Conservation (phyloP, 1,139 yeast genomes). For the Lodderomyces beijingensis region DNA sequence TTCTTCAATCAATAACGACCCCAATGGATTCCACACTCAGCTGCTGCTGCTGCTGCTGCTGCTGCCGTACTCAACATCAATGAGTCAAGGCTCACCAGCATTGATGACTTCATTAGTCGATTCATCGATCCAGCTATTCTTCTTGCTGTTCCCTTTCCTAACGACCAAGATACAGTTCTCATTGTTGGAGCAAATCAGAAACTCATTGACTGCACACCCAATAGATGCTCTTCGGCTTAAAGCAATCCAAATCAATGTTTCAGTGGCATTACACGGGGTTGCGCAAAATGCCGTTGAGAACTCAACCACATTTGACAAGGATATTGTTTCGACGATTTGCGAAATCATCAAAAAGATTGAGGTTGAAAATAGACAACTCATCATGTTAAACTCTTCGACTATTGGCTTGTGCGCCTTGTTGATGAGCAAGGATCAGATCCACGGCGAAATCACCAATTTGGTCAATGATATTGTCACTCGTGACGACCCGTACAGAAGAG, state of each 20-base stretch:
- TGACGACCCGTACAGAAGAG: constrained; percentile 57
- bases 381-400: constrained; percentile 59
- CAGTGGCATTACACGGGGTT: constrained; percentile 61
- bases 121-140: constrained; percentile 71
- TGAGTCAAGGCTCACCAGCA: constrained; percentile 21
- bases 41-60: too few species aligned
- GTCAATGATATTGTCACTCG: constrained; percentile 56
- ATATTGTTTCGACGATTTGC: constrained; percentile 46
- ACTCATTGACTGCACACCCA: constrained; percentile 35
- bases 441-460: constrained; percentile 49
- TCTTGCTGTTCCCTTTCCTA: constrained; percentile 65
- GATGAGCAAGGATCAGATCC: constrained; percentile 28
- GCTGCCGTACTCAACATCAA: not conserved
- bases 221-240: constrained; percentile 31
- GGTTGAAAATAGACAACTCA: constrained; percentile 29
- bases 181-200: constrained; percentile 70
- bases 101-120: constrained; percentile 63
- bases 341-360: constrained; percentile 56
- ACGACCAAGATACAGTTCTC: constrained; percentile 84
- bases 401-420: constrained; percentile 57
- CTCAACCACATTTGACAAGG: constrained; percentile 32
- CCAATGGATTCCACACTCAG: constrained; percentile 25
- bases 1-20: constrained; percentile 33
- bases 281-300: constrained; percentile 31
- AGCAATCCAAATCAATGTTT: constrained; percentile 59